Conservation (phyloP, 179 eudicot species). For the Monotropa hypopitys region DNA sequence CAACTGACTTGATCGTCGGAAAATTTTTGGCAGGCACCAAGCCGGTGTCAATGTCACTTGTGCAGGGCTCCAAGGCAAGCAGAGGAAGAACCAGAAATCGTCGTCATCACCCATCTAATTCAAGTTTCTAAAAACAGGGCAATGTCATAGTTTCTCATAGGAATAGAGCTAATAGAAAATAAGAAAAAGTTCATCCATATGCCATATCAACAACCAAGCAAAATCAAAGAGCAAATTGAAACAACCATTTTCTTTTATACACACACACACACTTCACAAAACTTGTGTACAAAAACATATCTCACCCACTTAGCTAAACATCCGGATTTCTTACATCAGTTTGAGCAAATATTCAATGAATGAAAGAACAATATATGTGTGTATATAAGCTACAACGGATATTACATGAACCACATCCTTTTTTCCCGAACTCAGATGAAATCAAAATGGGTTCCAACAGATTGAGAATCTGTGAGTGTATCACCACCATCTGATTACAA, state of each 20-base stretch:
- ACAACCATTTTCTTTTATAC: background rate
- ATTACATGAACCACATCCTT: background rate
- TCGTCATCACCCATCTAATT: no score
- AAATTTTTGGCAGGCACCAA: no score
- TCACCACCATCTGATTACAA: background rate
- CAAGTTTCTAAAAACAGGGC: no score
- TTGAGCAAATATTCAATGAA: slow-evolving; percentile 4
- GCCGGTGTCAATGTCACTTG: no score
- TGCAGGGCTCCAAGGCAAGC: no score
- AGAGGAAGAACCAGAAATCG: no score
- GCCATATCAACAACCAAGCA: background rate
- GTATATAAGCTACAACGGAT: no score
- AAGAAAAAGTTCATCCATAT: background rate
- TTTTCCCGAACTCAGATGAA: background rate
- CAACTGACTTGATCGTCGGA: no score
- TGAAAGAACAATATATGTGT: background rate
- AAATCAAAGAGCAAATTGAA: background rate
- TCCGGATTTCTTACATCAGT: background rate
- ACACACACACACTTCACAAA: background rate
- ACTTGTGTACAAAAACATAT: background rate
- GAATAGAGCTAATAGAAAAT: background rate
- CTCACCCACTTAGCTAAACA: background rate
- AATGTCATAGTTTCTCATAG: background rate
- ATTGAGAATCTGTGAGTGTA: no score
- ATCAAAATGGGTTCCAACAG: background rate